Conservation (phyloP, 1,284 basidiomycete species). For the Irpex lacteus region DNA sequence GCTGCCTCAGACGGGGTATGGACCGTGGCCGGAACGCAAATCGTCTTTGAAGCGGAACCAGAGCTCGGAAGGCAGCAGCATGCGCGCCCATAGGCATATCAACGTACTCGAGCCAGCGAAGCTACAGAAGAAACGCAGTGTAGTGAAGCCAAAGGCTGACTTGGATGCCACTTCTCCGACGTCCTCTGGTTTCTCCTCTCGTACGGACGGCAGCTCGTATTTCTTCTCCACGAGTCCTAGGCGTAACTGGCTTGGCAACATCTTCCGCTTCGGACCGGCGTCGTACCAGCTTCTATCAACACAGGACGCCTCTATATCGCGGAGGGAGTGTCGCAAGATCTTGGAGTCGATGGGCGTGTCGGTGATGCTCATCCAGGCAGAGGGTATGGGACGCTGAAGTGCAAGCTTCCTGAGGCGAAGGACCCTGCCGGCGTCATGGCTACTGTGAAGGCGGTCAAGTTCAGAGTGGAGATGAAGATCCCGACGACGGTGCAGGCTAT, state of each 20-base stretch:
- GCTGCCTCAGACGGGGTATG: neutral
- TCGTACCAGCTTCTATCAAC: constrained; percentile 64
- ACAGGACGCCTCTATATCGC: constrained; percentile 66
- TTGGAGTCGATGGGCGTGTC: constrained; percentile 71
- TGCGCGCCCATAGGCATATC: constrained; percentile 34
- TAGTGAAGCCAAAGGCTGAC: constrained; percentile 13
- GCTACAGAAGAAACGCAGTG: constrained; percentile 39
- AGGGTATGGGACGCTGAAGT: constrained; percentile 59
- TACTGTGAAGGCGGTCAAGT: constrained; percentile 64
- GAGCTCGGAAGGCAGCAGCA: constrained; percentile 23
- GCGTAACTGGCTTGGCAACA: constrained; percentile 84
- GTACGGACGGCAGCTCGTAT: constrained; percentile 41
- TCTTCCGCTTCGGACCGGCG: constrained; percentile 84
- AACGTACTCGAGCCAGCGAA: constrained; percentile 51
- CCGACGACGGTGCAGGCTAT: constrained; percentile 40
- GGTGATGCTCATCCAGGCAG: constrained; percentile 62
- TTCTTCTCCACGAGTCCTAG: constrained; percentile 51
- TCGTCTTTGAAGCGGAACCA: constrained; percentile 37
- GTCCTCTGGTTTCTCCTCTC: constrained; percentile 41
- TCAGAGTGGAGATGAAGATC: constrained; percentile 72
- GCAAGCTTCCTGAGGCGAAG: constrained; percentile 56
- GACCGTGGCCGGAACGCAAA: constrained; percentile 29
- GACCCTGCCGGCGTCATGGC: constrained; percentile 58
- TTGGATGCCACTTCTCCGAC: constrained; percentile 34
- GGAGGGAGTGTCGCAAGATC: constrained; percentile 71